Evolutionary conservation across 768 basidiomycete species (phyloP).

Genomic region (Lactarius sp.): DNA sequence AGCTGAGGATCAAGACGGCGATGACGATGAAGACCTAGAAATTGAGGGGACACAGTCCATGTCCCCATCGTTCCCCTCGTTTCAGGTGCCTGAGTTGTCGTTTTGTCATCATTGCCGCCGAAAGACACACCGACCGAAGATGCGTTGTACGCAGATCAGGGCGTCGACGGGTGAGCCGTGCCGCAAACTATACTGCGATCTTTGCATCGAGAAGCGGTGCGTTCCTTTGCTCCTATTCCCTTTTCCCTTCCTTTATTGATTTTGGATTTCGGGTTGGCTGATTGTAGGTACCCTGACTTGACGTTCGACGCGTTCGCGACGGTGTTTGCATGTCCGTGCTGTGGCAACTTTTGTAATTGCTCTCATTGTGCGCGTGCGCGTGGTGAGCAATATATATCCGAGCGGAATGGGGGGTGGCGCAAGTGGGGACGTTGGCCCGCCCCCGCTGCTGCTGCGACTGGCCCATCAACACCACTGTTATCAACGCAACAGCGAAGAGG

Average conservation of each 20-base stretch:
- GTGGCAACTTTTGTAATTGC: slow-evolving; percentile 46
- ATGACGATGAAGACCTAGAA: not conserved
- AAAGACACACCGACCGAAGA: slow-evolving; percentile 9
- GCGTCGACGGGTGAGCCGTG: not conserved
- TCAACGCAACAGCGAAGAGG: not conserved
- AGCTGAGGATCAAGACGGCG: not conserved
- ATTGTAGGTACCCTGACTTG: slow-evolving; percentile 37
- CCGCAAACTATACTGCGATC: slow-evolving; percentile 16
- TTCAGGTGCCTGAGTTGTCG: not conserved
- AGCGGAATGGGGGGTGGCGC: slow-evolving; percentile 27
- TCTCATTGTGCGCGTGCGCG: slow-evolving; percentile 40
- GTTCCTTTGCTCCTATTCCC: not conserved
- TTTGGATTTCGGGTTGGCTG: not conserved
- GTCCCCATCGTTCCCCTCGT: not conserved
- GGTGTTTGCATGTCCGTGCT: slow-evolving; percentile 42
- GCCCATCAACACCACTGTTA: not conserved
- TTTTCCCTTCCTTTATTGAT: not conserved
- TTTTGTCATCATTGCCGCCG: slow-evolving; percentile 24
- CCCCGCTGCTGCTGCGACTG: not conserved
- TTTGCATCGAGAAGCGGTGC: slow-evolving; percentile 23
- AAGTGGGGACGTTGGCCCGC: not conserved
- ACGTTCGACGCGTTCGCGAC: slow-evolving; percentile 32
- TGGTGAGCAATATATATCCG: slow-evolving; percentile 43
- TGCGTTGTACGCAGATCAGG: slow-evolving; percentile 10
- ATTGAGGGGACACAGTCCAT: not conserved